Evolutionary conservation across 495 filamentous ascomycete species (phyloP).

Genomic region (Penicillium egyptiacum): DNA sequence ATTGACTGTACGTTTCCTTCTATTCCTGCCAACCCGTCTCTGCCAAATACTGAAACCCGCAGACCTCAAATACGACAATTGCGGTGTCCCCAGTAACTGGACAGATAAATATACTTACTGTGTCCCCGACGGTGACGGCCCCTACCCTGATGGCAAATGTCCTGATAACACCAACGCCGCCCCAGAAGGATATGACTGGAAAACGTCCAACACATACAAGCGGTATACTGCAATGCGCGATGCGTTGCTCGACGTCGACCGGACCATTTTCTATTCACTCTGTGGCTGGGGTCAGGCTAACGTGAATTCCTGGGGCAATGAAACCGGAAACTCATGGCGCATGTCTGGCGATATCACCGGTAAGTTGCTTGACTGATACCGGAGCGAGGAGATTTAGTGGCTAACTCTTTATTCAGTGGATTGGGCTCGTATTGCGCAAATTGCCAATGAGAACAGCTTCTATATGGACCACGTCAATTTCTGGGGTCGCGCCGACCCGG

Average conservation of each 20-base stretch:
- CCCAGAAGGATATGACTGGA: conserved; percentile 53
- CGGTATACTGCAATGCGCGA: conserved; percentile 61
- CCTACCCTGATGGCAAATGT: conserved; percentile 44
- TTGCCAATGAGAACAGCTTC: conserved; percentile 49
- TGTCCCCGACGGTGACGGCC: conserved; percentile 33
- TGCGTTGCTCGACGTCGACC: conserved; percentile 51
- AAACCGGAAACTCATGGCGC: conserved; percentile 56
- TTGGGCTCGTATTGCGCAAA: conserved; percentile 43
- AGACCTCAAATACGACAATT: conserved; percentile 76
- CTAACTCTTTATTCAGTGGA: conserved; percentile 27
- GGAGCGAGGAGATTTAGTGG: conserved; percentile 8
- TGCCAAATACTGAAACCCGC: not conserved
- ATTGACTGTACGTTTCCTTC: conserved; percentile 53
- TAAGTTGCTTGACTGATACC: conserved; percentile 18
- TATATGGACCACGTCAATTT: conserved; percentile 49
- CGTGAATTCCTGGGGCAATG: conserved; percentile 53
- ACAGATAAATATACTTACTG: conserved; percentile 42
- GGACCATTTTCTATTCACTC: conserved; percentile 63
- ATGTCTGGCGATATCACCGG: conserved; percentile 55
- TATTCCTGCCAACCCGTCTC: not conserved
- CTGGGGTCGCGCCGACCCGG: conserved; percentile 59
- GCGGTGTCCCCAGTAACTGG: conserved; percentile 48
- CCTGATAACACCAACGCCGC: conserved; percentile 37
- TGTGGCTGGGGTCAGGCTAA: conserved; percentile 63
- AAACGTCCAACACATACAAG: conserved; percentile 48